phyloP scores from a whole-genome alignment of 2,329 filamentous ascomycete genomes.

The Ramichloridium luteum region DNA sequence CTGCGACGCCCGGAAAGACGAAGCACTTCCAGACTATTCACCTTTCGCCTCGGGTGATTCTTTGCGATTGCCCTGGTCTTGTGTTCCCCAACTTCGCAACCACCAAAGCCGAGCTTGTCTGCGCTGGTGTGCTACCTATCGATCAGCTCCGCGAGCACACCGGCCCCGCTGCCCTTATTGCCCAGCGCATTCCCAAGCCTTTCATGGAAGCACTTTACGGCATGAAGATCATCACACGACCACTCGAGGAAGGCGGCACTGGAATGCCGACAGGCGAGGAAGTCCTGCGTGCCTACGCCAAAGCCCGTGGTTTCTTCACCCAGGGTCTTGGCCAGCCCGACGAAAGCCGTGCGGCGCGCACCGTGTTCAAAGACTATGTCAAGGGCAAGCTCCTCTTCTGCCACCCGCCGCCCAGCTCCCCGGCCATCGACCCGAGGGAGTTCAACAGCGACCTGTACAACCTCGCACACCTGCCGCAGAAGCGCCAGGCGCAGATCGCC shows the following conservation, averaged over 20 bases:
- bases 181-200: conserved; percentile 69
- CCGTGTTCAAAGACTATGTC: conserved; percentile 93
- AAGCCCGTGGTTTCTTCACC: conserved; percentile 80
- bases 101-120: conserved; percentile 91
- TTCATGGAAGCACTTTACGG: conserved; percentile 93
- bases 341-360: conserved; percentile 79
- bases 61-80: conserved; percentile 96
- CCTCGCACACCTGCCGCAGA: conserved; percentile 65
- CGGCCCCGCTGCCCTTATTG: conserved; percentile 72
- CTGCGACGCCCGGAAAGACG: conserved; percentile 92
- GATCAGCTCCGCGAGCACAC: conserved; percentile 91
- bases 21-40: conserved; percentile 99
- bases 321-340: conserved; percentile 77
- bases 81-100: conserved; percentile 97
- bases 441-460: conserved; percentile 92
- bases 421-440: conserved; percentile 51
- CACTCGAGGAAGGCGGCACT: conserved; percentile 83
- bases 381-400: conserved; percentile 90
- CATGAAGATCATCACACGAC: conserved; percentile 70
- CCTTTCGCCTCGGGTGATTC: conserved; percentile 73
- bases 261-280: conserved; percentile 77
- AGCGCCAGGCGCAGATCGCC: conserved; percentile 51
- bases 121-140: conserved; percentile 88
- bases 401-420: conserved; percentile 64
- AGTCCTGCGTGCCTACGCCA: conserved; percentile 72